Evolutionary conservation across 75 land plant genomes (phyloP).

Genomic region (Pinus albicaulis): DNA sequence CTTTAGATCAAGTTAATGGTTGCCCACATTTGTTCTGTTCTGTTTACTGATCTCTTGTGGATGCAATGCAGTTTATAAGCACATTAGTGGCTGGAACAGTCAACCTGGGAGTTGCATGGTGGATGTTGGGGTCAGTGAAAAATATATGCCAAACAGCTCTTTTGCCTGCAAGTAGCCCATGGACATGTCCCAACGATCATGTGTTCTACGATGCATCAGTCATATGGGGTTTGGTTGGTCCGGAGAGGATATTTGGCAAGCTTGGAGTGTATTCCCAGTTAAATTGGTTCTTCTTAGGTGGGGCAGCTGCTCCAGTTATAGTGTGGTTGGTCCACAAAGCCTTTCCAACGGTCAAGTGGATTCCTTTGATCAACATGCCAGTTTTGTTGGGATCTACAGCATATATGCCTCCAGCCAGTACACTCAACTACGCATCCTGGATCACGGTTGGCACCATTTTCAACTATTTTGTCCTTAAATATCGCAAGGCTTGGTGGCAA

Average conservation of each 20-base stretch:
- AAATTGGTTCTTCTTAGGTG: conserved; percentile 33
- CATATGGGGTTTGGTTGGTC: no score
- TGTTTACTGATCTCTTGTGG: background rate
- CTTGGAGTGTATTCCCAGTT: conserved; percentile 8
- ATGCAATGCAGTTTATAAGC: conserved; percentile 40
- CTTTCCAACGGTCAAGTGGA: conserved; percentile 15
- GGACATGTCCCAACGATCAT: no score
- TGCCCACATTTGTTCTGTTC: no score
- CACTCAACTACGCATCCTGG: conserved; percentile 68
- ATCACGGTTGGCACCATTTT: conserved; percentile 49
- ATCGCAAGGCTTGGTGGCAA: conserved; percentile 7
- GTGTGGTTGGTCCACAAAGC: conserved; percentile 9
- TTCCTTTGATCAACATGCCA: conserved; percentile 38
- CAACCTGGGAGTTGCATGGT: conserved; percentile 21
- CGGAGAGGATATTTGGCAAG: no score
- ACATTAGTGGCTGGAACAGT: conserved; percentile 68
- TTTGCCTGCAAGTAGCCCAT: conserved; percentile 12
- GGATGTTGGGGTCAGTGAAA: conserved; percentile 16
- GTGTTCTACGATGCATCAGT: no score
- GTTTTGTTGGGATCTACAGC: conserved; percentile 56
- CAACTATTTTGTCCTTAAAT: conserved; percentile 17
- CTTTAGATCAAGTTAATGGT: no score
- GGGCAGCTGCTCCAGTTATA: conserved; percentile 16
- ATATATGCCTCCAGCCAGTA: conserved; percentile 61
- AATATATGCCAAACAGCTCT: conserved; percentile 58